A percentile compares a stretch with the other conserved stretches of the same genome.
Evolutionary conservation across 1,284 basidiomycete genomes (phyloP).

Genomic region (Earliella scabrosa): DNA sequence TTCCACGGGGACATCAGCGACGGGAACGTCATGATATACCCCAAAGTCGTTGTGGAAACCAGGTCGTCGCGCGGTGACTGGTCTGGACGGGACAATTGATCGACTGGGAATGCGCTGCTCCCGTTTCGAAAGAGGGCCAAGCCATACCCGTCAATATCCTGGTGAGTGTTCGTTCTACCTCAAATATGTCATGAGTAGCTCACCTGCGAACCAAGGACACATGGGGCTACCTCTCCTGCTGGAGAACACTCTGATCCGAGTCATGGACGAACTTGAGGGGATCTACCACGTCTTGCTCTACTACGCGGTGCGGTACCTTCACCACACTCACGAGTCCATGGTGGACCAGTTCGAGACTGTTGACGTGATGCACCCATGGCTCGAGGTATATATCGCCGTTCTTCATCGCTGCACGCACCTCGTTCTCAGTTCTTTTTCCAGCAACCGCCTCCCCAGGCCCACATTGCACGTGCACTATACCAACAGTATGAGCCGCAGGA

Average conservation of each 20-base stretch:
- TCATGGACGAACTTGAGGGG: constrained; percentile 18
- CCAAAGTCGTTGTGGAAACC: background rate
- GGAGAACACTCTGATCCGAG: background rate
- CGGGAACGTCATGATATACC: background rate
- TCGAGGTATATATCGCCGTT: too few species aligned
- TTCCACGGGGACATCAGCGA: background rate
- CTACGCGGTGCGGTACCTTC: constrained; percentile 2
- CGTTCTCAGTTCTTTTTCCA: too few species aligned
- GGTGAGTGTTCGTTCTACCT: background rate
- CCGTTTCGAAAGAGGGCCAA: background rate
- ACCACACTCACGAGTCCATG: background rate
- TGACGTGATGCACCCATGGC: too few species aligned
- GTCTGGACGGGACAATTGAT: constrained; percentile 9
- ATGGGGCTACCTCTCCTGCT: constrained; percentile 3
- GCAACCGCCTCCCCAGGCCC: too few species aligned
- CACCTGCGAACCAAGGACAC: constrained; percentile 1
- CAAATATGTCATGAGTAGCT: background rate
- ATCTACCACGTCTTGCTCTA: constrained; percentile 18
- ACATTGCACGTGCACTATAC: too few species aligned
- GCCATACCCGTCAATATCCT: background rate
- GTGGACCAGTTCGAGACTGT: background rate
- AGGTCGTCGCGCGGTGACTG: background rate
- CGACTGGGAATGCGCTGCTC: constrained; percentile 18
- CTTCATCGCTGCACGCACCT: too few species aligned
- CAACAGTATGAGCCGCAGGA: too few species aligned